Evolutionary conservation across 441 rosid genomes (phyloP).

Genomic region (Daphne laureola): DNA sequence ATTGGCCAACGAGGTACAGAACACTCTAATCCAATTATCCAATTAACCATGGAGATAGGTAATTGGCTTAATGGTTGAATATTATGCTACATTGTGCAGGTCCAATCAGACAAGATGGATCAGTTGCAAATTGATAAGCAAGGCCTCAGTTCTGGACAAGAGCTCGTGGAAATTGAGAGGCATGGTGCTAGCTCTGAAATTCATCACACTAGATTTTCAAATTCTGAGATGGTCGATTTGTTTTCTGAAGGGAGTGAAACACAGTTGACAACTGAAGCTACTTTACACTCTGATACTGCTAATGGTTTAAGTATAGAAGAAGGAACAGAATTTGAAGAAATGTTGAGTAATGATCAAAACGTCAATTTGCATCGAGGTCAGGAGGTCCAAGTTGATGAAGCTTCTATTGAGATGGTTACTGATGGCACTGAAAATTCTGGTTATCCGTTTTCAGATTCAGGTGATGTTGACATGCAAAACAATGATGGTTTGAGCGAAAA

Average conservation of each 20-base stretch:
- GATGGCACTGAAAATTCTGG: conserved; percentile 5
- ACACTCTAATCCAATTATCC: conserved; percentile 15
- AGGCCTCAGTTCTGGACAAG: conserved; percentile 17
- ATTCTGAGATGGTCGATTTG: conserved; percentile 12
- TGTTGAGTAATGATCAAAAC: conserved; percentile 12
- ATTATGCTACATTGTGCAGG: conserved; percentile 12
- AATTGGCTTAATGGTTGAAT: conserved; percentile 5
- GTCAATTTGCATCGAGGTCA: conserved; percentile 11
- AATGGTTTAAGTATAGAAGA: conserved; percentile 11
- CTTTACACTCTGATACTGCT: conserved; percentile 4
- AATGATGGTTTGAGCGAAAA: too few species aligned
- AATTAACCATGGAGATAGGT: conserved; percentile 8
- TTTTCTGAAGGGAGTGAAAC: conserved; percentile 5
- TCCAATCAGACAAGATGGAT: conserved; percentile 15
- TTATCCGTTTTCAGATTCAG: conserved; percentile 10
- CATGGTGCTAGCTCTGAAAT: conserved; percentile 10
- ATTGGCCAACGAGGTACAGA: conserved; percentile 18
- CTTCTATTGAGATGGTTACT: conserved; percentile 6
- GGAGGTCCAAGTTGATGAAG: conserved; percentile 15
- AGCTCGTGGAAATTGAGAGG: conserved; percentile 17
- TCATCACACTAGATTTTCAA: conserved; percentile 7
- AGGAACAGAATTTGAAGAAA: conserved; percentile 14
- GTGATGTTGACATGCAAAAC: conserved; percentile 9
- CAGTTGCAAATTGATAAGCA: conserved; percentile 15
- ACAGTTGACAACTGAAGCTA: background rate